Base-by-base conservation (phyloP, 805 yeast genomes). In the Kregervanrija delftensis region DNA sequence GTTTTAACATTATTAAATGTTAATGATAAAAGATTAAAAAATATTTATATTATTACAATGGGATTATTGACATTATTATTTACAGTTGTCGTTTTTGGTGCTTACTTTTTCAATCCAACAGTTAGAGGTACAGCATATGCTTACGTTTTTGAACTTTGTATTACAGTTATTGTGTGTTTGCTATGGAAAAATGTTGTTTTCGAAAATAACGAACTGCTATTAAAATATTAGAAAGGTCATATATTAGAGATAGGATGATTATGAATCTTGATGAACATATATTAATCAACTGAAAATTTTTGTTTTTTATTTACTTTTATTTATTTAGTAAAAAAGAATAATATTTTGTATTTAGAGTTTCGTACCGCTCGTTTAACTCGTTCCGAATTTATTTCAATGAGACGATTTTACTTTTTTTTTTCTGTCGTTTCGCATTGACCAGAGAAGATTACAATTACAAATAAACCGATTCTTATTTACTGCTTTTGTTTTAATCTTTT, bases 111-210 rank as follows among this genome's bases (percentile, higher is more conserved):
- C 33, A 36, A 37, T 30, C 8, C 14, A 28, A 47, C 49, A 8
- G 61, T 53, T 11, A 44, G 52, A 30, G 32, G 52, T 13, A 50
- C 57, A 10, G 44, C 59, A 2, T 50, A 51, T 39, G 53, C 62
- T 3, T 59, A 60, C 41, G 8, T 53, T 5, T 40, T 57, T 31
- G 59, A 54, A 44, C 54, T 51, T 28, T 17, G 52, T n/a, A 47
- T 55, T 10, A 49, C 59, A 3, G n/a, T 53, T 4, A 30, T 51
- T 5, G 37, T 63, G 5, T 50, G 59, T 3, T 40, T 47, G 11
- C 31, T 62, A 5, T 62, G 67, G 68, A 57, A 49, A 42, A 53
- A 57, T 34, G 53, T 49, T 35, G 45, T 43, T 15, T 42, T 52
- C 31, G 59, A 59, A 14, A 51, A 48, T 17, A 41, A 40, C 16